A percentile compares a stretch with the other conserved stretches of the same genome.
Evolutionary conservation across 805 yeast species (phyloP).

Genomic region (Saccharomyces jurei): DNA sequence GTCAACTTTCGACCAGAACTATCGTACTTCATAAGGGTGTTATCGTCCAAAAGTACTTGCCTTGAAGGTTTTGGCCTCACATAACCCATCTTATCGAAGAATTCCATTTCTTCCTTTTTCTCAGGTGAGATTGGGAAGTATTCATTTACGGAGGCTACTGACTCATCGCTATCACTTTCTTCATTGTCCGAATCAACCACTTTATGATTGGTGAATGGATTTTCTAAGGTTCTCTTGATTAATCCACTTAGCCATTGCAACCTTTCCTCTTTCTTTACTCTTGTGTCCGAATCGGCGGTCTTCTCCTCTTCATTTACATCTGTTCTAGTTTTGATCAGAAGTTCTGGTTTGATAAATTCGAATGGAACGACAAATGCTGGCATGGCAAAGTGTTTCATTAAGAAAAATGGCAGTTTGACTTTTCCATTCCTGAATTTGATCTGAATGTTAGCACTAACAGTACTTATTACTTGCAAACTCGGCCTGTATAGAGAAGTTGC

Average conservation of each 20-base stretch:
- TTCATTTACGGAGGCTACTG: slow-evolving; percentile 19
- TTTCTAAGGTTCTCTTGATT: slow-evolving; percentile 15
- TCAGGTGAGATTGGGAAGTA: slow-evolving; percentile 25
- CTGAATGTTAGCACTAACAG: slow-evolving; percentile 29
- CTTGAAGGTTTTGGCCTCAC: slow-evolving; percentile 22
- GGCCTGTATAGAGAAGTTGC: slow-evolving; percentile 26
- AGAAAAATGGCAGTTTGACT: slow-evolving; percentile 28
- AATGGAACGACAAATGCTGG: slow-evolving; percentile 27
- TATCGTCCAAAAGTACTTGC: slow-evolving; percentile 6
- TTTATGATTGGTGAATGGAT: slow-evolving; percentile 14
- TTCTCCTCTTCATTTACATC: background rate
- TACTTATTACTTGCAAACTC: slow-evolving; percentile 24
- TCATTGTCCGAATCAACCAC: slow-evolving; percentile 4
- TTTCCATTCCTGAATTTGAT: slow-evolving; percentile 31
- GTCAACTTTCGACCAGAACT: slow-evolving; percentile 10
- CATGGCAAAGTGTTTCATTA: slow-evolving; percentile 25
- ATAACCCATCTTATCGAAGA: slow-evolving; percentile 26
- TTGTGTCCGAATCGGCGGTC: background rate
- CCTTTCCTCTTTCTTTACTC: slow-evolving; percentile 3
- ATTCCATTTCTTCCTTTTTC: slow-evolving; percentile 17
- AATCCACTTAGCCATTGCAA: slow-evolving; percentile 11
- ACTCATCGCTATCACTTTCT: slow-evolving; percentile 4
- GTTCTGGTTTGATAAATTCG: slow-evolving; percentile 27
- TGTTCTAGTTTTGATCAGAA: slow-evolving; percentile 9
- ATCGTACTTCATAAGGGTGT: slow-evolving; percentile 2